These are phyloP conservation scores for Erythrobasidium yunnanense DNA, from an alignment of 768 basidiomycete genomes.

Conservation along the genomic window DNA sequence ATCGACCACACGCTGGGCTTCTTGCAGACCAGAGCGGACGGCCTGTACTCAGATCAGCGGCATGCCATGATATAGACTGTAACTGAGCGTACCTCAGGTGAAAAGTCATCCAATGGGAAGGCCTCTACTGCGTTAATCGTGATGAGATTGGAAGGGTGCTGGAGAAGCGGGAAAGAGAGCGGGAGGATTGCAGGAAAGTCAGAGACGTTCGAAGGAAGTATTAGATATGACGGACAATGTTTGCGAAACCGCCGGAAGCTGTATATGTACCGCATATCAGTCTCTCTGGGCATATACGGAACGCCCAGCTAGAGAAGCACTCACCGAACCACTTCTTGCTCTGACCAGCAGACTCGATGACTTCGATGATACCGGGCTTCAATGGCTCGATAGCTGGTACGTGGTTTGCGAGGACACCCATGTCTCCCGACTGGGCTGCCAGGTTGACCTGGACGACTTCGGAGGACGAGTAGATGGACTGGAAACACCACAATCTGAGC, in stretches of 20 bases:
- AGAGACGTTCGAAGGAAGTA: not conserved
- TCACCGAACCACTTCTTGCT: conserved; percentile 96
- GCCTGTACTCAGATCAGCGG: conserved; percentile 49
- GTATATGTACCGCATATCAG: not conserved
- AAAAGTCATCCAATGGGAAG: conserved; percentile 81
- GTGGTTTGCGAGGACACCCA: conserved; percentile 98
- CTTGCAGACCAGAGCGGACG: conserved; percentile 74
- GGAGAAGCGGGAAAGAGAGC: not conserved
- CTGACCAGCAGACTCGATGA: conserved; percentile 62
- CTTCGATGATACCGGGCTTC: conserved; percentile 85
- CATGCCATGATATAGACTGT: conserved; percentile 2
- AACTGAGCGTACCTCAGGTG: conserved; percentile 58
- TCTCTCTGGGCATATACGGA: not conserved
- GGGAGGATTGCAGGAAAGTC: too few species aligned
- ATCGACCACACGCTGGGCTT: conserved; percentile 66
- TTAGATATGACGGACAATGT: conserved; percentile 46
- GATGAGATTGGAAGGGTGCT: conserved; percentile 84
- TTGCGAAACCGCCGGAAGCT: conserved; percentile 97
- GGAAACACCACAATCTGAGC: conserved; percentile 22
- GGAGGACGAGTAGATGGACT: conserved; percentile 81
- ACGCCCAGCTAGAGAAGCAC: conserved; percentile 39
- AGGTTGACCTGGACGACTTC: conserved; percentile 95
- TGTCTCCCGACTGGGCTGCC: conserved; percentile 85
- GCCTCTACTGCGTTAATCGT: conserved; percentile 97
- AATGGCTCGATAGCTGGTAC: conserved; percentile 93